These are phyloP conservation scores for Lepidopterella palustris DNA, from an alignment of 495 filamentous ascomycete species.

Conservation along the genomic window DNA sequence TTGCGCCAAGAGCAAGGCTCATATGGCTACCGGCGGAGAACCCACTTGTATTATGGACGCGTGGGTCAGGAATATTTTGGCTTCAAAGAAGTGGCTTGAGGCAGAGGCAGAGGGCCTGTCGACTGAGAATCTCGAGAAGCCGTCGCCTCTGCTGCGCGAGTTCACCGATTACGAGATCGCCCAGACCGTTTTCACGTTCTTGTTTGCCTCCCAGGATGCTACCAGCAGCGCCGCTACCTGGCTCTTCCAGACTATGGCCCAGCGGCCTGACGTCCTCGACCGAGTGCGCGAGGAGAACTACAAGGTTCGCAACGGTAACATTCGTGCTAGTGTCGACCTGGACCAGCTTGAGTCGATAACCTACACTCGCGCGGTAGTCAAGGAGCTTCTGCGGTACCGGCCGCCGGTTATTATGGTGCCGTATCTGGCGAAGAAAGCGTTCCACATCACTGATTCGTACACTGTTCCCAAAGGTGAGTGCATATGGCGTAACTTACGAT, in stretches of 20 bases:
- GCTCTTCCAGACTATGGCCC: conserved; percentile 91
- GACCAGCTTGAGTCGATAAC: conserved; percentile 81
- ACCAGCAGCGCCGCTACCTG: conserved; percentile 89
- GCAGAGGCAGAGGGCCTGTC: conserved; percentile 59
- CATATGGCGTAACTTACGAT: neutral
- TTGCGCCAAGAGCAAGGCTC: conserved; percentile 83
- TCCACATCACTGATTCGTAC: conserved; percentile 87
- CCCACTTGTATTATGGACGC: conserved; percentile 88
- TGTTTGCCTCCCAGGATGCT: conserved; percentile 96
- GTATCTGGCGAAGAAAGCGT: conserved; percentile 89
- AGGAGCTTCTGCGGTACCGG: conserved; percentile 90
- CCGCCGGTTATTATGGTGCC: conserved; percentile 98
- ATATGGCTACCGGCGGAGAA: conserved; percentile 86
- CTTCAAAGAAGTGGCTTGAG: conserved; percentile 71
- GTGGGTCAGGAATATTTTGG: conserved; percentile 81
- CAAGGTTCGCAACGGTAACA: conserved; percentile 67
- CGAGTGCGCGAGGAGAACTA: conserved; percentile 91
- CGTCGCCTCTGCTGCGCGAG: conserved; percentile 67
- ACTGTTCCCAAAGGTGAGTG: conserved; percentile 71
- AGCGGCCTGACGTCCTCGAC: conserved; percentile 84
- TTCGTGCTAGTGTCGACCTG: conserved; percentile 62
- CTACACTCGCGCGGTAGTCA: conserved; percentile 88
- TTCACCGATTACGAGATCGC: conserved; percentile 92
- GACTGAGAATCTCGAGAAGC: conserved; percentile 69
- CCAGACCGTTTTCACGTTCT: conserved; percentile 93